Evolutionary conservation across 495 filamentous ascomycete genomes (phyloP).

Genomic region (Chaetomidium leptoderma): DNA sequence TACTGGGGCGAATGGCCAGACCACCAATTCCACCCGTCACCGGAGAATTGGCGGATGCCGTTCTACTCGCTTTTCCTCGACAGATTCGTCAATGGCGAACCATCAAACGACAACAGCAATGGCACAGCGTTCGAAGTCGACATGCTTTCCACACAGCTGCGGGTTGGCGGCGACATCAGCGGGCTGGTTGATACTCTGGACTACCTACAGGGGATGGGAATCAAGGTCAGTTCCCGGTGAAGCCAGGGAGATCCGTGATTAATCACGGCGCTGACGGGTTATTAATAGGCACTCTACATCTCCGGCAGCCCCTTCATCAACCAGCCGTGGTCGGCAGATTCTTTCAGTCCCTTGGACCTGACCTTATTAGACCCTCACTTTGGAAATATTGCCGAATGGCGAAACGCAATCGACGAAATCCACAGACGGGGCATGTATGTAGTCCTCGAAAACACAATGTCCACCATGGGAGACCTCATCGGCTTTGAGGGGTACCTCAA

Average conservation of each 20-base stretch:
- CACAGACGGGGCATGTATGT: slow-evolving; percentile 70
- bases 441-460: slow-evolving; percentile 65
- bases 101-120: slow-evolving; percentile 67
- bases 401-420: slow-evolving; percentile 59
- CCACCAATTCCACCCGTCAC: slow-evolving; percentile 52
- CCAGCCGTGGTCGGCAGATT: slow-evolving; percentile 48
- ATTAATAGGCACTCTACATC: slow-evolving; percentile 63
- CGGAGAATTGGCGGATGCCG: slow-evolving; percentile 64
- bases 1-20: slow-evolving; percentile 61
- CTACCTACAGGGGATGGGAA: slow-evolving; percentile 70
- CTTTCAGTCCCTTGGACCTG: slow-evolving; percentile 42
- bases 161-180: slow-evolving; percentile 64
- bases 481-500: slow-evolving; percentile 64
- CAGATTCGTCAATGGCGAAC: slow-evolving; percentile 66
- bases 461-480: slow-evolving; percentile 66
- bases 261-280: too few relatives aligned
- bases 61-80: slow-evolving; percentile 67
- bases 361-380: slow-evolving; percentile 26
- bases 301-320: slow-evolving; percentile 52
- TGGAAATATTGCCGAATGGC: slow-evolving; percentile 58
- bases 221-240: too few relatives aligned
- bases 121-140: slow-evolving; percentile 68
- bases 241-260: too few relatives aligned
- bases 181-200: slow-evolving; percentile 64
- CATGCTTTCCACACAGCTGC: slow-evolving; percentile 59